phyloP scores from a whole-genome alignment of 352 stramenopile species.

The Phytophthora pisi region DNA sequence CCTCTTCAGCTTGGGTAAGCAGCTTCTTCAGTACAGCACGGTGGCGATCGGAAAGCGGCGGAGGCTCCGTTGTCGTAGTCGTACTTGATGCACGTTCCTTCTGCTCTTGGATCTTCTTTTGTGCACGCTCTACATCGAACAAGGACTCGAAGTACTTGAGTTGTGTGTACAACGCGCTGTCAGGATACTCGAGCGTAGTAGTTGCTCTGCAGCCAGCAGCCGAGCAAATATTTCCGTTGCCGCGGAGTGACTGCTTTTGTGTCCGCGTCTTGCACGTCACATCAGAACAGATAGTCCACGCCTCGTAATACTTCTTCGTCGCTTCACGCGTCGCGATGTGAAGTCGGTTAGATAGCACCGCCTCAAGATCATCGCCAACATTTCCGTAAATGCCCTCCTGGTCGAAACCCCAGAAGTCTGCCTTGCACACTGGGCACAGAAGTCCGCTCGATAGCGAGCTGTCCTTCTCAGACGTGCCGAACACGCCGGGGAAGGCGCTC shows the following conservation, averaged over 20 bases:
- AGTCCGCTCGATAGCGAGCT: slow-evolving; percentile 53
- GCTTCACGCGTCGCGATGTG: slow-evolving; percentile 79
- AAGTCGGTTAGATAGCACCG: slow-evolving; percentile 84
- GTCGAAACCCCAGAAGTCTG: slow-evolving; percentile 86
- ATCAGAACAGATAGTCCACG: slow-evolving; percentile 94
- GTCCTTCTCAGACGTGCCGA: slow-evolving; percentile 44
- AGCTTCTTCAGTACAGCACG: slow-evolving; percentile 80
- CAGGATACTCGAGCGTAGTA: slow-evolving; percentile 89
- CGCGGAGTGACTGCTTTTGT: slow-evolving; percentile 94
- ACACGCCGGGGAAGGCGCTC: slow-evolving; percentile 81
- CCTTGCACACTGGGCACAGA: slow-evolving; percentile 71
- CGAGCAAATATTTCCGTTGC: slow-evolving; percentile 93
- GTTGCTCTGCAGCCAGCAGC: slow-evolving; percentile 91
- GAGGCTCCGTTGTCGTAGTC: slow-evolving; percentile 44
- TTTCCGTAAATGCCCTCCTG: slow-evolving; percentile 76
- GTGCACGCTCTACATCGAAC: slow-evolving; percentile 92
- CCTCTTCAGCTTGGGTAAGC: slow-evolving; percentile 75
- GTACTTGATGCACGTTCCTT: slow-evolving; percentile 42
- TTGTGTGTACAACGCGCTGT: slow-evolving; percentile 94
- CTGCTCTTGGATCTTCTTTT: slow-evolving; percentile 84
- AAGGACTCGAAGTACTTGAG: slow-evolving; percentile 97
- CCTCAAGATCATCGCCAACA: slow-evolving; percentile 74
- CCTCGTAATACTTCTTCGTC: slow-evolving; percentile 91
- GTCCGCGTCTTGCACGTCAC: slow-evolving; percentile 94
- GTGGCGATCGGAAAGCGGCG: slow-evolving; percentile 67